Conservation (phyloP, 495 filamentous ascomycete species). For the Chaetomium tenue region DNA sequence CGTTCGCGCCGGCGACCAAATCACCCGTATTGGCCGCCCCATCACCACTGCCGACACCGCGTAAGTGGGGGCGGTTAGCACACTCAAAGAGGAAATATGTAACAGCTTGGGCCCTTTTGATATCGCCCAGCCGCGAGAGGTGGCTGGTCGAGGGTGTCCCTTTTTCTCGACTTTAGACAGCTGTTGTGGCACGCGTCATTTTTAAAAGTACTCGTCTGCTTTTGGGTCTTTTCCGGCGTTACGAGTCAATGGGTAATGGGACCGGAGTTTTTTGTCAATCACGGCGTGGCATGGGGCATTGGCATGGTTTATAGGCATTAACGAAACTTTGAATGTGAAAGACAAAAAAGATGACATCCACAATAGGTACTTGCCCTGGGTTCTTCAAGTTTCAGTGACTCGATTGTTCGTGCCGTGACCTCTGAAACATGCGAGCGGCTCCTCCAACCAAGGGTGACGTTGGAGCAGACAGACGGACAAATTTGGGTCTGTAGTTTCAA, state of each 20-base stretch:
- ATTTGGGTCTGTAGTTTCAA: too few species aligned
- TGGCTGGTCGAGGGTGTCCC: background rate
- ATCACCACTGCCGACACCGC: constrained; percentile 72
- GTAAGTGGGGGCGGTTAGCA: constrained; percentile 35
- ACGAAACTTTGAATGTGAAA: background rate
- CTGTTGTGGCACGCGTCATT: constrained; percentile 8
- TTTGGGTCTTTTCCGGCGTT: constrained; percentile 13
- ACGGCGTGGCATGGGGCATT: constrained; percentile 12
- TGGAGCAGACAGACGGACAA: too few species aligned
- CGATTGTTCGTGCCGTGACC: too few species aligned
- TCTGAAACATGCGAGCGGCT: too few species aligned
- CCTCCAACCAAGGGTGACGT: too few species aligned
- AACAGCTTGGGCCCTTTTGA: background rate
- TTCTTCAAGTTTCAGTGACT: too few species aligned
- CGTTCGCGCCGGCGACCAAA: constrained; percentile 84
- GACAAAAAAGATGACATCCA: background rate
- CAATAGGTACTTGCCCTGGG: background rate
- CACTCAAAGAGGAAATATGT: background rate
- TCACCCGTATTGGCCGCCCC: constrained; percentile 77
- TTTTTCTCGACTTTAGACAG: constrained; percentile 1
- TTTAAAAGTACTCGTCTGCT: background rate
- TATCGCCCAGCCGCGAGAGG: background rate
- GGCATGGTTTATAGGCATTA: constrained; percentile 18
- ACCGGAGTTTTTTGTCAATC: background rate
- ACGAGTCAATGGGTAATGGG: background rate